Evolutionary conservation across 1,139 yeast genomes (phyloP), one percentile per base, ranked within the genome.

Genomic region (Saccharomyces hybrid): DNA sequence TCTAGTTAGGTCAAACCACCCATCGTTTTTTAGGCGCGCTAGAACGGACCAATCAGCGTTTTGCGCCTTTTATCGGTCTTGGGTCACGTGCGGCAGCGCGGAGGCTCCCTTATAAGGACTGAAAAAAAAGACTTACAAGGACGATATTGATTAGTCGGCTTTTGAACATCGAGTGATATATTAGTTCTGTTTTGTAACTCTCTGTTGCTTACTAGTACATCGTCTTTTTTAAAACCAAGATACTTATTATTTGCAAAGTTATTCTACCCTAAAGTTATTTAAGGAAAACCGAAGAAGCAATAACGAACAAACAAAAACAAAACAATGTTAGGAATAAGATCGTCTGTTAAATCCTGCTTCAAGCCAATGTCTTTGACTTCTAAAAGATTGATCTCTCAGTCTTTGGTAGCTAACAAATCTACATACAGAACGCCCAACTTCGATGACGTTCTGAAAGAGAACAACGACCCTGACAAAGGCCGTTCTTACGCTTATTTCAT

Each of bases 401-500:
- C 86, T 51, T 68, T 84, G 57, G 71, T 80, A 60, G 74, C 79
- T 54, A 75, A 80, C 62, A 82, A 83, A 68, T 81, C 93, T 58
- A 83, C 87, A 67, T 93, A 88, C 81, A 87, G 89, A 74, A 93
- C 95, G 56, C 99, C 98, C 71, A 95, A 93, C 77, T 93, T 80
- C 75, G 79, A 88, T 62, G 84, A 82, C 64, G 88, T 89, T 76
- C 79, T 91, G 68, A 86, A 86, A 78, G 82, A 85, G 70, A 74
- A 80, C 66, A 78, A 80, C 64, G 83, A 87, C 73, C 72, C 82
- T 60, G 84, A 84, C 69, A 84, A 82, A 73, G 76, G 80, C 66
- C 88, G 96, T 75, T 90, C 87, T 72, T 84, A 88, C 76, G 82
- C 96, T 62, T 95, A 95, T 80, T 91, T 95, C 79, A 90, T 95